Base-by-base conservation (phyloP, 2,329 filamentous ascomycete genomes). In the Calonectria pteridis region DNA sequence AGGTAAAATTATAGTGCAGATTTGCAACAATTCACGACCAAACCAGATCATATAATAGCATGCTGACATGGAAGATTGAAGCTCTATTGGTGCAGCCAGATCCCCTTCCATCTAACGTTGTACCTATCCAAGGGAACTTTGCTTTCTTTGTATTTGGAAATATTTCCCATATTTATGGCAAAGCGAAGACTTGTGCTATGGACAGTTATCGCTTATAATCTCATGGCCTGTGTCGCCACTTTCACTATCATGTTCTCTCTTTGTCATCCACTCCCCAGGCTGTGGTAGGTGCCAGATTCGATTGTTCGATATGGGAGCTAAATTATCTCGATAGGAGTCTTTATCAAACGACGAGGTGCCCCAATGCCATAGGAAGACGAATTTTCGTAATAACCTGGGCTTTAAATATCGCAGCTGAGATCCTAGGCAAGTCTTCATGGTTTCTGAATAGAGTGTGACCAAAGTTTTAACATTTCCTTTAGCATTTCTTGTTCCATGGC, bases 171-270 rank as follows among this genome's bases (percentile, higher is more conserved):
- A 1, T 68, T 68, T 14, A 68, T 68, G 66, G 20, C 14, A 9
- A 68, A 68, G 28, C 33, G 66, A 13, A 31, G 66, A 20, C 18
- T 59, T 14, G 26, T 68, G 2, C 50, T 59, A n/a, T 68, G 66
- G 66, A 10, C 35, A 2, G 43, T 43, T 3, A 49, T 68, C 33
- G 14, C 6, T n/a, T 59, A 68, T 18, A 43, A 31, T 43, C 4
- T 68, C 13, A 23, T 68, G 31, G 37, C 53, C 4, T 35, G 43
- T 4, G 13, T 31, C 18, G 49, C 31, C 28, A 55, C 7, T 4
- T 14, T 67, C n/a, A 10, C 51, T 43, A 18, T 29, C 13, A 28
- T 49, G 10, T 67, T 7, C 43, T 37, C 11, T 28, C 11, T 49
- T 9, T 68, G 66, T 28, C 26, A 14, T 4, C 37, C 66, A 7